These are phyloP conservation scores for Ophiostoma fasciatum DNA, from an alignment of 2,329 filamentous ascomycete genomes.

Conservation along the genomic window DNA sequence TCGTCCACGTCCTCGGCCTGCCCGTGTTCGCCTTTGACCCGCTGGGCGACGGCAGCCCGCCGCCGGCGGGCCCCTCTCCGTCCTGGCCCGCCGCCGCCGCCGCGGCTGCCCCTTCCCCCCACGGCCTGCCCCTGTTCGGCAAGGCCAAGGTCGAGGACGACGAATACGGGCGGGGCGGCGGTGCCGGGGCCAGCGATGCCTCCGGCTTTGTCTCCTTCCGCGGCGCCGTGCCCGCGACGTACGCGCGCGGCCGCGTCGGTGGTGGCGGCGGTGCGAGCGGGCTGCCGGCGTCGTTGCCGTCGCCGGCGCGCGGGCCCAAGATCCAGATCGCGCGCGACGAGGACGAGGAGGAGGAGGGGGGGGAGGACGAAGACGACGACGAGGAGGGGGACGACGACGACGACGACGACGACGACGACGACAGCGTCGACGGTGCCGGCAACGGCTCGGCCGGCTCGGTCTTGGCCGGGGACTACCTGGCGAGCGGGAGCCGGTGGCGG, in stretches of 20 bases:
- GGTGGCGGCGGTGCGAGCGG: too few species aligned
- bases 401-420: neutral
- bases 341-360: constrained; percentile 5
- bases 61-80: constrained; percentile 7
- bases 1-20: constrained; percentile 40
- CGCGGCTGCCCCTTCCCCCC: too few species aligned
- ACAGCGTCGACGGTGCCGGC: neutral
- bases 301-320: constrained; percentile 8
- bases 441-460: neutral
- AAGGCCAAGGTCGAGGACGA: constrained; percentile 39
- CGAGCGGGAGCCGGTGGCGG: constrained; percentile 7
- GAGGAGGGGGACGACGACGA: constrained; percentile 1
- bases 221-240: constrained; percentile 13
- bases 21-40: constrained; percentile 38
- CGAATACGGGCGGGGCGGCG: constrained; percentile 17
- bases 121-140: constrained; percentile 38
- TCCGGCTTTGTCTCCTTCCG: constrained; percentile 16
- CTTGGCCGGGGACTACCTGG: constrained; percentile 1
- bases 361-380: constrained; percentile 3
- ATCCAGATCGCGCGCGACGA: constrained; percentile 11
- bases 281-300: too few species aligned
- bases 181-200: constrained; percentile 16
- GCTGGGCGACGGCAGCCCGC: constrained; percentile 1
- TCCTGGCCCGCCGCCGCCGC: too few species aligned
- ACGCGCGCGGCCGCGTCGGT: constrained; percentile 15